Evolutionary conservation across 139 green algal species (phyloP), one percentile per base, ranked within the genome.

Genomic region (Tetraselmis striata): DNA sequence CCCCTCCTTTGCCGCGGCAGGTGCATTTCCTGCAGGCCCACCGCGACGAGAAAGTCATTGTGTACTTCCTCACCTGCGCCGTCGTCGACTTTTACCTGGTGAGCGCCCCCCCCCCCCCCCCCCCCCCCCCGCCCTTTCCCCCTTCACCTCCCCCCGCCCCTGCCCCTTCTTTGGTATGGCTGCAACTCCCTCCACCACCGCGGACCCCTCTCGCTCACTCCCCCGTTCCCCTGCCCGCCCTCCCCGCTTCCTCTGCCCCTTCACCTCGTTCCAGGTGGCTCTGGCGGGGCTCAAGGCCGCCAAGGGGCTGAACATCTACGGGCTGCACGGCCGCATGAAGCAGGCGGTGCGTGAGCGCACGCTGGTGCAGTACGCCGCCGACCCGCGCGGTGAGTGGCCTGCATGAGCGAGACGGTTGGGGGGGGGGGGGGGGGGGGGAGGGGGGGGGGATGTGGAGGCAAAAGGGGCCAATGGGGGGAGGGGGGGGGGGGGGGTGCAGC

Each of bases 21-120:
- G 1, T 31, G 59, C 27, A 82, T 31, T 85, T 27, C 78, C 79
- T 94, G 67, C 81, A 87, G 79, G 81, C 79, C 24, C 90, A 94
- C 85, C 28, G 29, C 0, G 67, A 83, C 11, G 75, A 92, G 29
- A 98, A 98, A 86, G 78, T 95, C 5, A 98, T 99, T 75, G 92
- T 98, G 0, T 99, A 99, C 85, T 94, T 96, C 77, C 84, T 99
- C 23, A 99, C 96, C 0, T 99, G 96, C 75, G 95, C 94, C 18
- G 95, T 84, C 58, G 96, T 99, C 28, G 95, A 99, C 59, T 91
- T 91, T 77, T 83, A 87, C 31, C 22, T 75, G 31, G 45, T 67
- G 18, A 67, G 45, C 11, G 45, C 5, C 22, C 25, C 26, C 25
- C 74, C 22, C 11, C 45, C 45, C 18, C 5, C 18, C 45, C 45